A percentile compares a stretch with the other conserved stretches of the same genome.
Evolutionary conservation across 1,139 yeast species (phyloP).

Genomic region (Geotrichum candidum): DNA sequence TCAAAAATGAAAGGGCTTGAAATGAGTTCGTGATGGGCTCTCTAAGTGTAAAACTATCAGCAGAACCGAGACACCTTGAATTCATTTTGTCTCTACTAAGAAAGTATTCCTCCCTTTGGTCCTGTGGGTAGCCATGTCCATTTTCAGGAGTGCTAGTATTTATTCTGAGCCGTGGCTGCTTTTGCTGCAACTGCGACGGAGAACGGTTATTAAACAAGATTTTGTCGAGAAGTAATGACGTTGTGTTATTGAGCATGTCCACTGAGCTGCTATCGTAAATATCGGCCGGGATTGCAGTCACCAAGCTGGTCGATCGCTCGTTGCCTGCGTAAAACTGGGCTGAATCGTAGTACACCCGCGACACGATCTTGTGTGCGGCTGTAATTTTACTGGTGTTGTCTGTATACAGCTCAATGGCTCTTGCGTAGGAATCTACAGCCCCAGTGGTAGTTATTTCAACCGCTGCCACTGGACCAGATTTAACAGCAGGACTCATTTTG

Average conservation of each 20-base stretch:
- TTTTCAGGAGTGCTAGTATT: background rate
- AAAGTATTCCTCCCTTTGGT: background rate
- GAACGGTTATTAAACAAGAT: background rate
- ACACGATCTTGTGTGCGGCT: background rate
- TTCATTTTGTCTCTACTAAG: background rate
- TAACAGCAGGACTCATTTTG: background rate
- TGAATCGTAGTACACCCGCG: slow-evolving; percentile 10
- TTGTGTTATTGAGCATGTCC: slow-evolving; percentile 1
- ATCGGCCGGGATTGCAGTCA: slow-evolving; percentile 15
- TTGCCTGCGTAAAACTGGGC: slow-evolving; percentile 18
- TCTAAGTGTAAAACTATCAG: slow-evolving; percentile 1
- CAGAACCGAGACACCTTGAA: background rate
- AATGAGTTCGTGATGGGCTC: slow-evolving; percentile 5
- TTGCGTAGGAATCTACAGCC: background rate
- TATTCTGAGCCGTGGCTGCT: background rate
- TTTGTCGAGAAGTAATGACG: slow-evolving; percentile 3
- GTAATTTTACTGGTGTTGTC: background rate
- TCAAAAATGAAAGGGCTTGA: background rate
- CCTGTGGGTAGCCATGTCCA: background rate
- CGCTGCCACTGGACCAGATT: background rate
- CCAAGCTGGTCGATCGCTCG: slow-evolving; percentile 15
- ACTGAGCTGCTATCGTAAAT: background rate
- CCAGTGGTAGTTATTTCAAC: background rate
- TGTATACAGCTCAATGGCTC: background rate
- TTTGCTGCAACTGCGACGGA: background rate